Evolutionary conservation across 305 asterid species (phyloP).

Genomic region (Fraxinus greggii): DNA sequence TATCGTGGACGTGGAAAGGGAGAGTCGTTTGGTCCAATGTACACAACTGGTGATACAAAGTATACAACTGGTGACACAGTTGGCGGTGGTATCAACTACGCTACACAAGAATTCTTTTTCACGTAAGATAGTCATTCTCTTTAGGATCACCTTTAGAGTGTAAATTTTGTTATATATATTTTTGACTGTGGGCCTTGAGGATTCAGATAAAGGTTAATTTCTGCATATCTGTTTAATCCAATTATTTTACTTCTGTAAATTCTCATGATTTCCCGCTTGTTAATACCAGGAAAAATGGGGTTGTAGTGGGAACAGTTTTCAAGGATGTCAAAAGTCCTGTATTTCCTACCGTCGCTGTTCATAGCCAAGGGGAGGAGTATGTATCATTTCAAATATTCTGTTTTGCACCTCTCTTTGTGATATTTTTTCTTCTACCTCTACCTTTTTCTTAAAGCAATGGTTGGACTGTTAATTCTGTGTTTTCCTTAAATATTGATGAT

Average conservation of each 20-base stretch:
- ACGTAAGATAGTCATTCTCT: constrained; percentile 56
- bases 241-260: not conserved
- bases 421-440: constrained; percentile 13
- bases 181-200: constrained; percentile 1
- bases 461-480: not conserved
- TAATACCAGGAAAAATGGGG: constrained; percentile 79
- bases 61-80: constrained; percentile 74
- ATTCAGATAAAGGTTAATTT: not conserved
- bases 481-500: not conserved
- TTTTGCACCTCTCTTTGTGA: not conserved
- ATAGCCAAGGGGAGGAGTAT: constrained; percentile 96
- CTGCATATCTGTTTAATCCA: not conserved
- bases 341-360: constrained; percentile 89
- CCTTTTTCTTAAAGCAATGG: constrained; percentile 1
- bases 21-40: constrained; percentile 82
- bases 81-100: constrained; percentile 90
- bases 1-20: constrained; percentile 90
- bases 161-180: not conserved
- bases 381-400: constrained; percentile 26
- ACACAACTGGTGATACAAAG: constrained; percentile 39
- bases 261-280: constrained; percentile 23
- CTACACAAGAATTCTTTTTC: constrained; percentile 79
- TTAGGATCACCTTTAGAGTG: not conserved
- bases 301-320: constrained; percentile 61
- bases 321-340: constrained; percentile 82